Percentiles rank a stretch among this genome's conserved stretches.
Evolutionary conservation across 148 eudicot genomes (phyloP).

Genomic region (Cornus suecica): DNA sequence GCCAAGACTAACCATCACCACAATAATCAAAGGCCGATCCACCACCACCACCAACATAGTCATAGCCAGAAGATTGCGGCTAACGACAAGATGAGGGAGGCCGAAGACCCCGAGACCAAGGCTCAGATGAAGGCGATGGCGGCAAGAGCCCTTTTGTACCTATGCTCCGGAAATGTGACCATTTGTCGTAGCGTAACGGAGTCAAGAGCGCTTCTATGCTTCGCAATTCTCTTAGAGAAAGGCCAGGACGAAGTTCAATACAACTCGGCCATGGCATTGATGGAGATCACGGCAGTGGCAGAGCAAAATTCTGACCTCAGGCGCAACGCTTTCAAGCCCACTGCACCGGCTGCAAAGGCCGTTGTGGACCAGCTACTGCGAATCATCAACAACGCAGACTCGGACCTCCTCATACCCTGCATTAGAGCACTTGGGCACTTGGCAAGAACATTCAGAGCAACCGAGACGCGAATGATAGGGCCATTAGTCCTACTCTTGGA

Average conservation of each 20-base stretch:
- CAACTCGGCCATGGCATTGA: slow-evolving; percentile 18
- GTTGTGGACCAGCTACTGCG: slow-evolving; percentile 16
- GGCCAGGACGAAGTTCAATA: slow-evolving; percentile 17
- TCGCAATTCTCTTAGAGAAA: slow-evolving; percentile 14
- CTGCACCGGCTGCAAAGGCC: slow-evolving; percentile 13
- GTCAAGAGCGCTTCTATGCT: slow-evolving; percentile 17
- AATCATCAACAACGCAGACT: slow-evolving; percentile 5
- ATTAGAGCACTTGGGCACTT: slow-evolving; percentile 12
- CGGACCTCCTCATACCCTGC: slow-evolving; percentile 15
- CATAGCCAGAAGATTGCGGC: background rate
- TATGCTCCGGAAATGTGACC: background rate
- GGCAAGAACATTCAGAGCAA: slow-evolving; percentile 18
- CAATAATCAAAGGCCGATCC: background rate
- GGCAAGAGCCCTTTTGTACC: slow-evolving; percentile 9
- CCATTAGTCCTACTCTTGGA: slow-evolving; percentile 17
- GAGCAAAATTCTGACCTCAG: slow-evolving; percentile 10
- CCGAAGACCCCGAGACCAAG: slow-evolving; percentile 13
- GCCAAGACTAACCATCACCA: background rate
- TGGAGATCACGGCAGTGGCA: slow-evolving; percentile 19
- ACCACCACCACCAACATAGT: background rate
- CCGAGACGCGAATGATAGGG: slow-evolving; percentile 13
- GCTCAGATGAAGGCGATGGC: slow-evolving; percentile 22
- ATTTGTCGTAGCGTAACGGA: slow-evolving; percentile 20
- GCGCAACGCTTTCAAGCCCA: slow-evolving; percentile 19
- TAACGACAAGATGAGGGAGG: slow-evolving; percentile 14